A percentile compares a stretch with the other conserved stretches of the same genome.
These are phyloP conservation scores for Prunus davidiana DNA, from an alignment of 306 rosid genomes.

Conservation along the genomic window DNA sequence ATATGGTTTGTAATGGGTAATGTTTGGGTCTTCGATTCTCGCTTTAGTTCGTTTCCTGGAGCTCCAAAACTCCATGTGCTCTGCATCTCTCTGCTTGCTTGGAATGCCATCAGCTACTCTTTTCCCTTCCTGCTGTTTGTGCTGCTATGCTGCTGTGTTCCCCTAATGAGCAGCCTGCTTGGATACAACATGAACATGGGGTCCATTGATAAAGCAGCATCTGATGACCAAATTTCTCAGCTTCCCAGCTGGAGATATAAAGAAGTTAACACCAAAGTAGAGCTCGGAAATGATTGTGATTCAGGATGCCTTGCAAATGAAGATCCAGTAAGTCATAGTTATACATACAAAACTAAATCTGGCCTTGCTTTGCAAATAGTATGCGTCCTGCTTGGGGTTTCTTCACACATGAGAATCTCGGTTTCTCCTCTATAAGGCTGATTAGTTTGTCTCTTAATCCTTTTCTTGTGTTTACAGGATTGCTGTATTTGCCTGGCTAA, in stretches of 20 bases:
- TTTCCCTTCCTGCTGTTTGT: slow-evolving; percentile 92
- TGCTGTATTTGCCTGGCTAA: slow-evolving; percentile 90
- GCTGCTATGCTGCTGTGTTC: slow-evolving; percentile 85
- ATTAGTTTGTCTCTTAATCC: slow-evolving; percentile 12
- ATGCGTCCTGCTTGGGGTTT: neutral
- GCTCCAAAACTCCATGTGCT: slow-evolving; percentile 88
- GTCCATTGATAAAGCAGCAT: slow-evolving; percentile 67
- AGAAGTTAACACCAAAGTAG: slow-evolving; percentile 35
- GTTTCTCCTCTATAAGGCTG: neutral
- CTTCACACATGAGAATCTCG: neutral
- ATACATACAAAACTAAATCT: neutral
- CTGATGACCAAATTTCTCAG: slow-evolving; percentile 79
- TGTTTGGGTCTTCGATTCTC: slow-evolving; percentile 90
- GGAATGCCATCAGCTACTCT: slow-evolving; percentile 94
- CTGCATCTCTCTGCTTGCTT: slow-evolving; percentile 71
- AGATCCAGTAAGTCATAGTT: slow-evolving; percentile 63
- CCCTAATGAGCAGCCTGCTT: slow-evolving; percentile 61
- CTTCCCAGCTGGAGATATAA: slow-evolving; percentile 77
- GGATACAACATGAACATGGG: slow-evolving; percentile 95
- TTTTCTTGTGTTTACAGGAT: slow-evolving; percentile 48
- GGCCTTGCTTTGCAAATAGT: neutral
- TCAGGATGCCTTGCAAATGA: slow-evolving; percentile 35
- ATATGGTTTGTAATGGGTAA: slow-evolving; percentile 99
- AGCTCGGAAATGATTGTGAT: slow-evolving; percentile 36
- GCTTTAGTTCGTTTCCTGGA: slow-evolving; percentile 62